Evolutionary conservation across 306 rosid species (phyloP).

Genomic region (Datisca glomerata): DNA sequence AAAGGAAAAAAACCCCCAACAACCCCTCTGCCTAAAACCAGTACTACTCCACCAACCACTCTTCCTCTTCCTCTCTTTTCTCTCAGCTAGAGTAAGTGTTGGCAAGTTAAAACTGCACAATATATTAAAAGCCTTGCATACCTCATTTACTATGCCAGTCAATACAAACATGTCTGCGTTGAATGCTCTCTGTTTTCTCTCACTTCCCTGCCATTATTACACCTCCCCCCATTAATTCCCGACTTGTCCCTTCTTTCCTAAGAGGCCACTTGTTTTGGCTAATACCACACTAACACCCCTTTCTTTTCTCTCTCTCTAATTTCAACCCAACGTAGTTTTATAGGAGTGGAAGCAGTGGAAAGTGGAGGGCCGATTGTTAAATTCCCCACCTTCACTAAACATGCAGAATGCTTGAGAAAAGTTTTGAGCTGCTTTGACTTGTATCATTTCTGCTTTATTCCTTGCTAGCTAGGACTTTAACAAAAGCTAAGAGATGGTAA

Average conservation of each 20-base stretch:
- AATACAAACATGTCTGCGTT: constrained; percentile 31
- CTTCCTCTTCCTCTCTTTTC: background rate
- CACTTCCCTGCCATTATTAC: constrained; percentile 19
- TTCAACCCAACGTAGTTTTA: background rate
- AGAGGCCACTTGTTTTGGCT: constrained; percentile 4
- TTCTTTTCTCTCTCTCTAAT: background rate
- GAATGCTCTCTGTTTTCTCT: constrained; percentile 16
- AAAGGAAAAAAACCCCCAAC: constrained; percentile 15
- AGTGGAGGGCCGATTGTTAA: background rate
- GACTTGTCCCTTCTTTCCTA: constrained; percentile 7
- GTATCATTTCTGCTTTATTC: too few species aligned
- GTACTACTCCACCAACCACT: constrained; percentile 16
- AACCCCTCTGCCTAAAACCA: constrained; percentile 8
- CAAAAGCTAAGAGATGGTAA: too few species aligned
- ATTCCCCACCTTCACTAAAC: background rate
- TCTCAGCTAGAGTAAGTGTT: background rate
- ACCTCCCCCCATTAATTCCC: constrained; percentile 7
- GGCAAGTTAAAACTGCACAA: constrained; percentile 6
- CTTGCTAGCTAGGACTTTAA: too few species aligned
- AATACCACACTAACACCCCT: background rate
- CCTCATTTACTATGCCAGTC: constrained; percentile 24
- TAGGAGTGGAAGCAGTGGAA: background rate
- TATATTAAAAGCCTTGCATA: constrained; percentile 8
- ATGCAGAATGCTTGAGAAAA: background rate
- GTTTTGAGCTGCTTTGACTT: background rate